Evolutionary conservation across 495 filamentous ascomycete genomes (phyloP), one percentile per base, ranked within the genome.

Genomic region (Lasiosphaeria ovina): DNA sequence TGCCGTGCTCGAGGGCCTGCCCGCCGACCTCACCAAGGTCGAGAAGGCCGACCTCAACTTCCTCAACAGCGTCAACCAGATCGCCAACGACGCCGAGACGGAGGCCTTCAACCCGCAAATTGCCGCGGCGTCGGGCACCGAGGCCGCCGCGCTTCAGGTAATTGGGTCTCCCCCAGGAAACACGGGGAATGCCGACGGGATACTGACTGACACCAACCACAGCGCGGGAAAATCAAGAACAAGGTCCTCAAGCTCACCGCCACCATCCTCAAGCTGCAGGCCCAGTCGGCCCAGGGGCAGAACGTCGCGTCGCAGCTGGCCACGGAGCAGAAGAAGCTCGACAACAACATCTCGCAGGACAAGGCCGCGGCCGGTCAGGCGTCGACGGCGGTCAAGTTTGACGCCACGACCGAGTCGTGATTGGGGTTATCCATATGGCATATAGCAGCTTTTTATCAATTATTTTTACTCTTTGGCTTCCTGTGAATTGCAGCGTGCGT

Each of bases 171-270:
- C 54, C 12, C 38, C 12, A 12, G 38, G 38, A 40, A 42, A 42
- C 38, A 42, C 1, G 7, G 38, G 14, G 38, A 42, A 42, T 24
- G 24, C 2, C 24, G 24, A n/a, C n/a, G 12, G 6, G 38, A 40
- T 40, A 47, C 16, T n/a, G 38, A 42, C 12, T 47, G 44, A 47
- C 16, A 14, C 1, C 12, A 9, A 47, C 11, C 12, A 9, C 11
- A 47, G 44, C 44, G 44, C 49, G 79, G 79, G 59, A 82, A 82
- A 68, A 82, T 80, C 62, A 79, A 79, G 73, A 82, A 82, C 70
- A 82, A 82, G 73, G 77, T 82, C 50, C 69, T 82, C 42, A 82
- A 82, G 70, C 68, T 82, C 47, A 74, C 75, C 56, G 68, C 77
- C 34, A 68, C 75, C 50, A 70, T 74, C 10, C 47, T 76, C 55